Evolutionary conservation across 371 early-diverging fungal genomes (phyloP), one percentile per base, ranked within the genome.

Genomic region (Sporodiniella umbellata): DNA sequence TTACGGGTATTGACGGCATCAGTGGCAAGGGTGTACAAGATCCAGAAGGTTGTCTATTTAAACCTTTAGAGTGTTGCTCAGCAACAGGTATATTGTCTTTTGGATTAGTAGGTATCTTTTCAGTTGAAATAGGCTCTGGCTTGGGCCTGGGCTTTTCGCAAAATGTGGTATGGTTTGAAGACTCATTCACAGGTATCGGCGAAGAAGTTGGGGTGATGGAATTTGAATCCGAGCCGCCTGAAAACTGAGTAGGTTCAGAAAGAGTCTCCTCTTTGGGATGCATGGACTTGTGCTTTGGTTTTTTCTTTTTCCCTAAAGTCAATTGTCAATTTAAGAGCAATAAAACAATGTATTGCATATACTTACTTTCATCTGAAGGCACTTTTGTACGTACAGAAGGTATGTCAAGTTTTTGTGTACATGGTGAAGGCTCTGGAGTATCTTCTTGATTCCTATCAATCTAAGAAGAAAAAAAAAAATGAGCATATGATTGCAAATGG

Each of bases 301-400:
- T 56, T 64, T 10, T 40, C 12, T 8, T 39, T 30, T 44, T 51
- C 46, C 57, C 40, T 51, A 33, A 33, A n/a, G 14, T 28, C n/a
- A 56, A 42, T 23, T n/a, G n/a, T n/a, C n/a, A 19, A 42, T 21
- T 0, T 22, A 8, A 42, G n/a, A 19, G 26, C 24, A 15, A 12
- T 21, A 24, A 17, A 38, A 15, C 30, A 30, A 33, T 39, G 25
- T 35, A 33, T 15, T 14, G 39, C 17, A 48, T 40, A 3, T 42
- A 43, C 53, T 57, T 64, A 55, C 58, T 60, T 11, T 63, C 68
- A 48, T 64, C 64, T 15, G 38, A 2, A 0, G 43, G 54, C 33
- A 33, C 52, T 39, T 72, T 72, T 1, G 72, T 59, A 35, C 66
- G 66, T 26, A 51, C 60, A 12, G 68, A 37, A 11, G 62, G 68